Percentiles rank a stretch among this genome's conserved stretches.
phyloP scores from a whole-genome alignment of 768 basidiomycete genomes.

The Royoungia palumana region DNA sequence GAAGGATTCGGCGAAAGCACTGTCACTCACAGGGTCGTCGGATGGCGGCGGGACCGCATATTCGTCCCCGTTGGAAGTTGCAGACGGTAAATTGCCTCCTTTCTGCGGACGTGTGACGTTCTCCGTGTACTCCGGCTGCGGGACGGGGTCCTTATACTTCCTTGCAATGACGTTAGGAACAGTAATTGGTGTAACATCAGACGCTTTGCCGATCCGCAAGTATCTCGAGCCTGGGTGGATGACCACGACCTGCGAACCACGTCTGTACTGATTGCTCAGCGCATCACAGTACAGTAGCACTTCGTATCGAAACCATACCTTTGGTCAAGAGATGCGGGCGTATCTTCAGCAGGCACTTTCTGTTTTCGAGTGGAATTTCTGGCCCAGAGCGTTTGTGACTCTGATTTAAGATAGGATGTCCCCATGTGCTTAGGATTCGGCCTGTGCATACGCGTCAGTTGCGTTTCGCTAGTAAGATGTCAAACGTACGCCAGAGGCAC shows the following conservation, averaged over 20 bases:
- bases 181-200: conserved; percentile 66
- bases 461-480: conserved; percentile 2
- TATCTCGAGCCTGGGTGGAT: conserved; percentile 77
- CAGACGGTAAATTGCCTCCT: conserved; percentile 23
- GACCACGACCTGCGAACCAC: conserved; percentile 75
- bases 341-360: conserved; percentile 43
- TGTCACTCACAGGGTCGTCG: conserved; percentile 59
- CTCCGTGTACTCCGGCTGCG: conserved; percentile 43
- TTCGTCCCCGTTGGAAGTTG: conserved; percentile 43
- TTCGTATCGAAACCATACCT: conserved; percentile 36
- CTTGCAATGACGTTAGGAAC: conserved; percentile 75
- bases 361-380: conserved; percentile 58
- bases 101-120: conserved; percentile 55
- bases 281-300: conserved; percentile 16
- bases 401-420: conserved; percentile 74
- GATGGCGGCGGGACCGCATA: conserved; percentile 44
- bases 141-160: conserved; percentile 46
- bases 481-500: conserved; percentile 67
- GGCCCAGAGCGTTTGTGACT: conserved; percentile 70
- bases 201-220: conserved; percentile 71
- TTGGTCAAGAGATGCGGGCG: conserved; percentile 38
- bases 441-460: conserved; percentile 35
- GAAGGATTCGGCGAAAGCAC: background rate
- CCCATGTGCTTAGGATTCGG: conserved; percentile 79
- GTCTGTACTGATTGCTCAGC: conserved; percentile 42